Conservation (phyloP, 1,284 basidiomycete species). For the Mycena citricolor region DNA sequence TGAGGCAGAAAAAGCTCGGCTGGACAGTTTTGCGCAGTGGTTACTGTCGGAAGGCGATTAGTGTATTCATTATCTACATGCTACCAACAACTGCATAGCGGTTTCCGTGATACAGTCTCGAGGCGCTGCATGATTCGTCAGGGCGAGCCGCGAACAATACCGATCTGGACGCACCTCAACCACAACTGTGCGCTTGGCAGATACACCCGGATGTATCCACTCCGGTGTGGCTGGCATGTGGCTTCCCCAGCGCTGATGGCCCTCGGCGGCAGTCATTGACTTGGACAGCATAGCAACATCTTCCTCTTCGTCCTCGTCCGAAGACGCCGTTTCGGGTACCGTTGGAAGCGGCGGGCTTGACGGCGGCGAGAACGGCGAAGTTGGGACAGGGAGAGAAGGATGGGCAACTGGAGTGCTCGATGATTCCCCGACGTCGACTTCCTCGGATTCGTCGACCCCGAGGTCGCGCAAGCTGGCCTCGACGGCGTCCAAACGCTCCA, state of each 20-base stretch:
- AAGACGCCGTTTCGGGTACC: conserved; percentile 53
- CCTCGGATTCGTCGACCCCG: conserved; percentile 49
- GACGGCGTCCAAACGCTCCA: conserved; percentile 78
- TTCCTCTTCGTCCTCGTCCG: conserved; percentile 68
- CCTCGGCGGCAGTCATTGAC: conserved; percentile 68
- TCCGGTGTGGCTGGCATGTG: conserved; percentile 52
- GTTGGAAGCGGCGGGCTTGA: conserved; percentile 50
- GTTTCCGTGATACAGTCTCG: conserved; percentile 66
- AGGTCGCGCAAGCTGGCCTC: conserved; percentile 75
- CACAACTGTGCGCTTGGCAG: conserved; percentile 59
- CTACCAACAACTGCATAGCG: conserved; percentile 72
- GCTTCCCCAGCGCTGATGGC: conserved; percentile 48
- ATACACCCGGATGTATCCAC: conserved; percentile 61
- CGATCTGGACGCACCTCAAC: conserved; percentile 56
- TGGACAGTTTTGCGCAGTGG: conserved; percentile 90
- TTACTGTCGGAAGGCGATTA: conserved; percentile 75
- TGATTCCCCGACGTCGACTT: conserved; percentile 56
- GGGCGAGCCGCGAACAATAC: neutral
- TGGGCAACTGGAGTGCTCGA: conserved; percentile 22
- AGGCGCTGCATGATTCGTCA: conserved; percentile 51
- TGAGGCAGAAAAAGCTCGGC: conserved; percentile 76
- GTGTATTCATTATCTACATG: neutral
- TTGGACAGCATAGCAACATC: conserved; percentile 66
- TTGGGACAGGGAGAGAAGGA: conserved; percentile 31
- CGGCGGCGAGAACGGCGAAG: conserved; percentile 48